Base-by-base conservation (phyloP, 1,284 basidiomycete species). In the Tilletia indica region DNA sequence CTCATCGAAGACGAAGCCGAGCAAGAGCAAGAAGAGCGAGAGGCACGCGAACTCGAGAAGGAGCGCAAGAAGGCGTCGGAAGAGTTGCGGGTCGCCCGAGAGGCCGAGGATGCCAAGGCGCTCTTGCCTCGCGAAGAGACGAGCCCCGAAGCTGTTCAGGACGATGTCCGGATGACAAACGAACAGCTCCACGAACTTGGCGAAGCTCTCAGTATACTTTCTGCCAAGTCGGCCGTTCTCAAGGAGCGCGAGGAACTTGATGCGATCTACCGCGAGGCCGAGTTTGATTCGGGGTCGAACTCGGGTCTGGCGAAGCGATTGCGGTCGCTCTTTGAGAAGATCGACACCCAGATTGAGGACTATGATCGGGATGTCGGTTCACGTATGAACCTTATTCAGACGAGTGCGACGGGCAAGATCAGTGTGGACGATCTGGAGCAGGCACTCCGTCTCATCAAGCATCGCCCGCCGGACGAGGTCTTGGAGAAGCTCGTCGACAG, bases 1-100 rank as follows among this genome's bases (percentile, higher is more conserved):
- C 92, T 99, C 73, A 99, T 99, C 83, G 95, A 98, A 85, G 96
- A 98, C 84, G 96, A 99, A 86, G 91, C 95, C 76, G 96, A 97
- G 85, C 96, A 99, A 86, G 97, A 99, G 80, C 78, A 87, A 83
- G 95, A 97, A 85, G 95, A 97, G 84, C 92, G 93, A 82, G 92
- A 92, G 80, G 92, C 94, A 49, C 90, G 93, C 75, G 90, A 93
- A 78, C 91, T 91, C 61, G 91, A 91, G 85, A 90, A 90, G 82
- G 92, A 93, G 85, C 89, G 90, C 67, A 90, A 90, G 76, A 90
- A 92, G 77, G 68, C 61, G 2, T 64, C 61, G 2, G 61, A 64
- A 42, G 61, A 64, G 34, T 42, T 39, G 9, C 61, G 45, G 9
- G 38, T 38, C 31, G 49, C 39, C 38, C 31, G 69, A 25, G 69